Percentiles rank a stretch among this genome's conserved stretches.
Conservation (phyloP, 768 basidiomycete genomes). For the Mycena maculata region DNA sequence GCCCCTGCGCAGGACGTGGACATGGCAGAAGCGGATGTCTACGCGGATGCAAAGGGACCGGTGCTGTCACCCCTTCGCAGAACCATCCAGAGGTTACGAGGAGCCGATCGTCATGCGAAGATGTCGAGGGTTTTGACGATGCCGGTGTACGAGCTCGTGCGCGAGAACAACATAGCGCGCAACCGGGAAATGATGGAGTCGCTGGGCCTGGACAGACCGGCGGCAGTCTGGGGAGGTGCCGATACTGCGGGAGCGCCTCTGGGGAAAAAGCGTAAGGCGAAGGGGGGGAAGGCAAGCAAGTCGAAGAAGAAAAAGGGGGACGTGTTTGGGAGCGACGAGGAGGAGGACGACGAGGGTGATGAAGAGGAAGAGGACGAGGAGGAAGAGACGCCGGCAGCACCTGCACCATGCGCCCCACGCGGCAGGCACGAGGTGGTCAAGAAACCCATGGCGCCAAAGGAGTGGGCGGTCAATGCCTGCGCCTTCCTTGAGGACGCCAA, state of each 20-base stretch:
- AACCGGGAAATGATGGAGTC: not conserved
- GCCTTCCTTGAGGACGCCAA: not conserved
- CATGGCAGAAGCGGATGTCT: no score
- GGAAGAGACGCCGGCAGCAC: not conserved
- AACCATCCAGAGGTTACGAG: no score
- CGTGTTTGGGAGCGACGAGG: not conserved
- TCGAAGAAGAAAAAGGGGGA: not conserved
- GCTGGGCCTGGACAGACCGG: not conserved
- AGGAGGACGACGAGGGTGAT: not conserved
- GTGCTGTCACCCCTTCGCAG: no score
- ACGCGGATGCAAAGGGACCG: no score
- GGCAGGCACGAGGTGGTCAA: not conserved
- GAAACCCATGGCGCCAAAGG: not conserved
- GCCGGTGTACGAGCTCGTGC: not conserved
- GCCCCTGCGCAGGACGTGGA: no score
- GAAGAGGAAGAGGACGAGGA: no score
- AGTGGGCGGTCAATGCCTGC: not conserved
- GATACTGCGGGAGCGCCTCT: not conserved
- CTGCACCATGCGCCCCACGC: not conserved
- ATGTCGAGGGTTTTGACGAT: no score
- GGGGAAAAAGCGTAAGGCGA: not conserved
- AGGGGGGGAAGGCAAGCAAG: not conserved
- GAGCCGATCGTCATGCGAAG: no score
- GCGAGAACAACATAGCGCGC: not conserved
- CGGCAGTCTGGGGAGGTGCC: not conserved